phyloP scores from a whole-genome alignment of 805 yeast species.

The Brettanomyces anomalus region DNA sequence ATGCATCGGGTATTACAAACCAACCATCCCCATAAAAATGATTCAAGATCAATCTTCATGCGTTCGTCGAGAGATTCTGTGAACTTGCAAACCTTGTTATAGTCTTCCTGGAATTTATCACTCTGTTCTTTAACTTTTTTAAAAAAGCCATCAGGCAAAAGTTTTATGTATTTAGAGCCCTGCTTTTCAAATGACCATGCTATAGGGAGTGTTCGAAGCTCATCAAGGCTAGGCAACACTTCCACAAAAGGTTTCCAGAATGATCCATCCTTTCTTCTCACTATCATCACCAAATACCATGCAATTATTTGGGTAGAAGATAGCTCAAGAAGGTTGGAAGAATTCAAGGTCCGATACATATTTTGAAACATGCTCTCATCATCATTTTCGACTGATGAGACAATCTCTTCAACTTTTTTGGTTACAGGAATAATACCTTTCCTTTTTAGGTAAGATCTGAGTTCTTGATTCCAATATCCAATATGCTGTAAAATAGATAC shows the following conservation, averaged over 20 bases:
- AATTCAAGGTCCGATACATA: slow-evolving; percentile 8
- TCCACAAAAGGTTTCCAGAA: slow-evolving; percentile 66
- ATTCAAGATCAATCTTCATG: slow-evolving; percentile 12
- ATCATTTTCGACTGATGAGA: not conserved
- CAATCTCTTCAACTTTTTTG: not conserved
- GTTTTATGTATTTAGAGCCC: not conserved
- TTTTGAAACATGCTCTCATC: slow-evolving; percentile 1
- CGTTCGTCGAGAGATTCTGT: not conserved
- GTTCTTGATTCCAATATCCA: slow-evolving; percentile 8
- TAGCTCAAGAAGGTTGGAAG: slow-evolving; percentile 30
- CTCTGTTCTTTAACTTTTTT: slow-evolving; percentile 33
- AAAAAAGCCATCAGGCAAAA: slow-evolving; percentile 37
- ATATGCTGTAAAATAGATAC: slow-evolving; percentile 42
- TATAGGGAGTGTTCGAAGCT: slow-evolving; percentile 51
- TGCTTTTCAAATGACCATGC: slow-evolving; percentile 41
- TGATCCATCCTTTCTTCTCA: slow-evolving; percentile 28
- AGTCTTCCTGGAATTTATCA: slow-evolving; percentile 37
- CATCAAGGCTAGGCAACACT: slow-evolving; percentile 49
- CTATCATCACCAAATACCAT: slow-evolving; percentile 40
- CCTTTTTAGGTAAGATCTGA: slow-evolving; percentile 1
- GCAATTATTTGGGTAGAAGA: slow-evolving; percentile 54
- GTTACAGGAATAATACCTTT: not conserved
- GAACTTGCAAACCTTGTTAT: slow-evolving; percentile 21
- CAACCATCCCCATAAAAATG: slow-evolving; percentile 67
- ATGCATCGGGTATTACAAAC: slow-evolving; percentile 89